A percentile compares a stretch with the other conserved stretches of the same genome.
phyloP scores from a whole-genome alignment of 2,329 filamentous ascomycete genomes.

The Alternaria triticina region DNA sequence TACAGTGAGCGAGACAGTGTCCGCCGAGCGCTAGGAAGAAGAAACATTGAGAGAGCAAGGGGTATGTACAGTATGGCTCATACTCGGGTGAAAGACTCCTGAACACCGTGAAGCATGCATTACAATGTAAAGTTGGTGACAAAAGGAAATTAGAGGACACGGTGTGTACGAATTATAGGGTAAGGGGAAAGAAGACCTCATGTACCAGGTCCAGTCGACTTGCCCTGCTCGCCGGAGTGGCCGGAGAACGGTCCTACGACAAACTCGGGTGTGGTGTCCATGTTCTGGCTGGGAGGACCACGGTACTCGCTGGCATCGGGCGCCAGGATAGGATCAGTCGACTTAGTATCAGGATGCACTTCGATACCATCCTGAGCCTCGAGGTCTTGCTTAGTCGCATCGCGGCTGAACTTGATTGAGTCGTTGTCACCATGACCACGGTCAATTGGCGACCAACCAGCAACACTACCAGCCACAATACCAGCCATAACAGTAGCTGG shows the following conservation, averaged over 20 bases:
- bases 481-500: constrained; percentile 84
- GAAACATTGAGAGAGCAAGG: constrained; percentile 5
- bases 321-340: constrained; percentile 56
- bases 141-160: constrained; percentile 1
- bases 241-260: constrained; percentile 51
- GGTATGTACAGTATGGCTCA: constrained; percentile 15
- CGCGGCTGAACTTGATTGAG: constrained; percentile 48
- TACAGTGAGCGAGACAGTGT: constrained; percentile 4
- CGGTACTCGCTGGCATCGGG: constrained; percentile 49
- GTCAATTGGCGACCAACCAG: constrained; percentile 76
- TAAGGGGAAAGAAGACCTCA: background rate
- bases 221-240: constrained; percentile 28
- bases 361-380: constrained; percentile 54
- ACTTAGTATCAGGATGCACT: constrained; percentile 57
- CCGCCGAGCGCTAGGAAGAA: background rate
- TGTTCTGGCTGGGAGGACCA: constrained; percentile 53
- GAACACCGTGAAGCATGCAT: constrained; percentile 13
- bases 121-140: constrained; percentile 2
- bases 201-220: constrained; percentile 8
- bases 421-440: constrained; percentile 51
- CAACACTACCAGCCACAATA: constrained; percentile 77
- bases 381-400: constrained; percentile 47
- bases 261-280: constrained; percentile 54
- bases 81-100: background rate
- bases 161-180: background rate